phyloP scores from a whole-genome alignment of 2,329 filamentous ascomycete species.

The Calycina marina region DNA sequence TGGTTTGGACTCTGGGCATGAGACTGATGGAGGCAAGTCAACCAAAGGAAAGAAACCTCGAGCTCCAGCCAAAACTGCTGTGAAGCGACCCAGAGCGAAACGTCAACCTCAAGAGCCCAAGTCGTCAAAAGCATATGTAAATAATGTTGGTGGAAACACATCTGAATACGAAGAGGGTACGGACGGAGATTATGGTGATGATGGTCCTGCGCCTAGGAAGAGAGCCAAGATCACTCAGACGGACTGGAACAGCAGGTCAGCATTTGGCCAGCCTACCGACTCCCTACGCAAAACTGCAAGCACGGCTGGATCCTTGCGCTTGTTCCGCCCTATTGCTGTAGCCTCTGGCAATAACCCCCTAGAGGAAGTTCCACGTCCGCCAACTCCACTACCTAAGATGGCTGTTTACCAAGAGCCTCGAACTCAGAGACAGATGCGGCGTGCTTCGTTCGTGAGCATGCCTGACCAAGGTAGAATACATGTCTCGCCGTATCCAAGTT shows the following conservation, averaged over 20 bases:
- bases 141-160: conserved; percentile 41
- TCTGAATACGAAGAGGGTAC: conserved; percentile 59
- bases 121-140: conserved; percentile 19
- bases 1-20: conserved; percentile 7
- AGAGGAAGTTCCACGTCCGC: conserved; percentile 60
- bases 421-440: conserved; percentile 38
- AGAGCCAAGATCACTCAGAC: conserved; percentile 64
- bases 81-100: conserved; percentile 17
- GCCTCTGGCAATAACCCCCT: conserved; percentile 33
- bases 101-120: too few relatives aligned
- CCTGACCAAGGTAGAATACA: conserved; percentile 20
- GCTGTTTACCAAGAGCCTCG: conserved; percentile 24
- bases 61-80: conserved; percentile 18
- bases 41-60: conserved; percentile 13
- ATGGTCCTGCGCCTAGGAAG: conserved; percentile 41
- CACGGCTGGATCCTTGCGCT: conserved; percentile 74
- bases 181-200: conserved; percentile 22
- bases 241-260: conserved; percentile 55
- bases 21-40: conserved; percentile 6
- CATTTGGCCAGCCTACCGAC: conserved; percentile 60
- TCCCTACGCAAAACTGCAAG: conserved; percentile 83
- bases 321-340: conserved; percentile 57
- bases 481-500: conserved; percentile 26
- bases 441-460: conserved; percentile 43
- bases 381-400: conserved; percentile 52